Percentiles rank a stretch among this genome's conserved stretches.
phyloP scores from a whole-genome alignment of 192 early-diverging fungal genomes.

The Mortierella antarctica region DNA sequence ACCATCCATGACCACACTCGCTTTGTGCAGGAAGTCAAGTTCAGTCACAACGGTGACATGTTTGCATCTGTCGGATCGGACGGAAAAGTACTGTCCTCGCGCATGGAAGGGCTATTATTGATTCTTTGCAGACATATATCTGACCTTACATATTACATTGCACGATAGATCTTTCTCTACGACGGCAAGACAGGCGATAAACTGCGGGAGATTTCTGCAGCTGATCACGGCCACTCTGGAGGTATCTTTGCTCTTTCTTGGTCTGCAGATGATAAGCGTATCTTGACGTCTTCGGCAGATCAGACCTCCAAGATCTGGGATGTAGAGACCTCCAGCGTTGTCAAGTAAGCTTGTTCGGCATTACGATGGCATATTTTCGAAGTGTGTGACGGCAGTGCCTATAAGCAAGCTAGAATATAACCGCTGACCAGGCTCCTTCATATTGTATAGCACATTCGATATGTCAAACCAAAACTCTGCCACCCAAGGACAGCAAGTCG shows the following conservation, averaged over 20 bases:
- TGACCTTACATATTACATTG: background rate
- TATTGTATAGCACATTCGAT: conserved; percentile 59
- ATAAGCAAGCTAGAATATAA: too few relatives aligned
- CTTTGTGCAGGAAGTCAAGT: conserved; percentile 92
- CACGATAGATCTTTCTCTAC: conserved; percentile 84
- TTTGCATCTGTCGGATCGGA: conserved; percentile 91
- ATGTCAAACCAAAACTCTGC: conserved; percentile 45
- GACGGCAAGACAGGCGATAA: conserved; percentile 92
- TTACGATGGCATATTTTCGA: too few relatives aligned
- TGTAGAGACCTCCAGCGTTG: conserved; percentile 73
- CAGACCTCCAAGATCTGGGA: conserved; percentile 94
- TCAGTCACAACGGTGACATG: conserved; percentile 81
- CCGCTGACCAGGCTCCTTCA: too few relatives aligned
- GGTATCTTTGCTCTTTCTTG: conserved; percentile 88
- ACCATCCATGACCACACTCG: conserved; percentile 83
- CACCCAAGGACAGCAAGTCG: conserved; percentile 90
- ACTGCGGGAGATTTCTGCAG: conserved; percentile 60
- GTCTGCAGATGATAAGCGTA: conserved; percentile 80
- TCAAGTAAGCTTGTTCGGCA: conserved; percentile 54
- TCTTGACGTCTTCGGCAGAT: conserved; percentile 90
- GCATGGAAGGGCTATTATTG: background rate
- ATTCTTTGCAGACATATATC: background rate
- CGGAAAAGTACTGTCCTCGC: conserved; percentile 66
- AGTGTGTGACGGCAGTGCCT: too few relatives aligned
- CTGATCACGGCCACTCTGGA: conserved; percentile 76